Conservation (phyloP, 257 asterid species). For the Vinca minor region DNA sequence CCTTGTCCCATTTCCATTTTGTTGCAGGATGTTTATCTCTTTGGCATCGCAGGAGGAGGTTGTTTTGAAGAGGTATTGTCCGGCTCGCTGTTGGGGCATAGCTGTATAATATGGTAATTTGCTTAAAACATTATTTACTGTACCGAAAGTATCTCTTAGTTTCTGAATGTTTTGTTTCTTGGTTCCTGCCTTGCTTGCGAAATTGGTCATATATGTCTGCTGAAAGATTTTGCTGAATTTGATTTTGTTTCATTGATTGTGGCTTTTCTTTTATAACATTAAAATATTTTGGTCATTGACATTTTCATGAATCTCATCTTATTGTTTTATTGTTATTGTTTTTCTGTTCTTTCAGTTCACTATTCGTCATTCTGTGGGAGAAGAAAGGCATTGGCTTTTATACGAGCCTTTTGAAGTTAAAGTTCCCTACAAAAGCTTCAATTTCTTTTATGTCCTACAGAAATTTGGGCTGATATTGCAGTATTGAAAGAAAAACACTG, state of each 20-base stretch:
- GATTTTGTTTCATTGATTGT: neutral
- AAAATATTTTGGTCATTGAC: neutral
- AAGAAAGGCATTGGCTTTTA: neutral
- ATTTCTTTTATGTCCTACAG: constrained; percentile 37
- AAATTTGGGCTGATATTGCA: constrained; percentile 80
- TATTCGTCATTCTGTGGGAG: too few species aligned
- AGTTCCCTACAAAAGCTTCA: constrained; percentile 1
- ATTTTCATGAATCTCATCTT: too few species aligned
- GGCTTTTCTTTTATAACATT: neutral
- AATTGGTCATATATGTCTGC: too few species aligned
- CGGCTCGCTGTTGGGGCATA: constrained; percentile 91
- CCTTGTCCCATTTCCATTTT: constrained; percentile 14
- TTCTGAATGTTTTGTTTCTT: constrained; percentile 1
- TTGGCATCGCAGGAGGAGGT: constrained; percentile 67
- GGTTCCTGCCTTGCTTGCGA: constrained; percentile 1
- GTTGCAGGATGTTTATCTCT: neutral
- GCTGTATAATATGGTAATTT: constrained; percentile 77
- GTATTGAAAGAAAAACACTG: constrained; percentile 67
- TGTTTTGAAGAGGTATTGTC: constrained; percentile 95
- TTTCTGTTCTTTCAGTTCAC: neutral
- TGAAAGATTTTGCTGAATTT: neutral
- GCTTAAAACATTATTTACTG: constrained; percentile 10
- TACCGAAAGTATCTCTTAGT: neutral
- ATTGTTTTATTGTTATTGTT: neutral
- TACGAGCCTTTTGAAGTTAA: neutral